Conservation (phyloP, 345 rosid species). For the Streptanthus diversifolius region DNA sequence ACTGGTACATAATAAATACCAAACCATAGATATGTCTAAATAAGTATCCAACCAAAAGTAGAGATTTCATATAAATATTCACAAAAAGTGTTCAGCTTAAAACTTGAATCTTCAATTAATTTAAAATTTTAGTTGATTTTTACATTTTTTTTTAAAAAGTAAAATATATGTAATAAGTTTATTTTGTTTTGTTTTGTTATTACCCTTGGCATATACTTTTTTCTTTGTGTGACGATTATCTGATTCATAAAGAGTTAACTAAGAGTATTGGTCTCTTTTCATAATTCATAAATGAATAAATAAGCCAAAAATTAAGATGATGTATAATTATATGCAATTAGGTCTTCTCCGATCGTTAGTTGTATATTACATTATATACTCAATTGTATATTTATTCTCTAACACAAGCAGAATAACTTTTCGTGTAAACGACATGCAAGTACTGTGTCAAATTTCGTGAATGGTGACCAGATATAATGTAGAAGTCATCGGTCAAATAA, state of each 20-base stretch:
- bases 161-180: background rate
- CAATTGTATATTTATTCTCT: background rate
- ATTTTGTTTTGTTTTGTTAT: background rate
- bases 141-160: background rate
- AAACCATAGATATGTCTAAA: background rate
- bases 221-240: background rate
- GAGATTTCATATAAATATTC: background rate
- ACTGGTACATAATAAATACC: background rate
- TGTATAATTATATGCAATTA: background rate
- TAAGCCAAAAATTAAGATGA: background rate
- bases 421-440: conserved; percentile 6
- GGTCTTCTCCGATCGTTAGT: background rate
- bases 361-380: background rate
- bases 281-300: background rate
- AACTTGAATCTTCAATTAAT: background rate
- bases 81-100: background rate
- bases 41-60: background rate
- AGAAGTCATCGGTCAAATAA: conserved; percentile 30
- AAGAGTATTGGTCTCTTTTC: background rate
- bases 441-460: conserved; percentile 23
- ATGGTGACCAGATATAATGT: conserved; percentile 17
- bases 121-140: background rate
- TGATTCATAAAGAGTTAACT: background rate
- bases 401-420: background rate
- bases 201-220: background rate